A percentile compares a stretch with the other conserved stretches of the same genome.
phyloP scores from a whole-genome alignment of 441 rosid genomes.

The Populus hybrid region DNA sequence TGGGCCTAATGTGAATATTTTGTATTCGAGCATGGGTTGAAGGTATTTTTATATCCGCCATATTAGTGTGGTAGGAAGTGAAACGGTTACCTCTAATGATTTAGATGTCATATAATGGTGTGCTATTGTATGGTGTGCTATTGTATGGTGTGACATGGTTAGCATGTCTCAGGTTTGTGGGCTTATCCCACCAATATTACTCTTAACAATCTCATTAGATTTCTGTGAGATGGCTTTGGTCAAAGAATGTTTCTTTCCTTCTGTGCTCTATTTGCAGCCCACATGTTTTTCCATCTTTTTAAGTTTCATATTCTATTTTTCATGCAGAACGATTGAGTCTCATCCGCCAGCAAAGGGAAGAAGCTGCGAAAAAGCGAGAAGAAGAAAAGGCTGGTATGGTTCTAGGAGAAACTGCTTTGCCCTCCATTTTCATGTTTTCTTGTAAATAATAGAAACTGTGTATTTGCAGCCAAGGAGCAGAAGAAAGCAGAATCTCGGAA shows the following conservation, averaged over 20 bases:
- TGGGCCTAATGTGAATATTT: neutral
- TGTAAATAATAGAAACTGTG: slow-evolving; percentile 11
- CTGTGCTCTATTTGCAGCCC: neutral
- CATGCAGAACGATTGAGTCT: slow-evolving; percentile 74
- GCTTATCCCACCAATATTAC: neutral
- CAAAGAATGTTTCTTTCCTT: neutral
- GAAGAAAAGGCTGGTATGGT: slow-evolving; percentile 88
- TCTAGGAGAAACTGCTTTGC: neutral
- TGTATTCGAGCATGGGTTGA: neutral
- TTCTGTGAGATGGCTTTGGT: neutral
- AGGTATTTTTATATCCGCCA: neutral
- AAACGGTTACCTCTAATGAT: neutral
- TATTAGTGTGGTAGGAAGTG: neutral
- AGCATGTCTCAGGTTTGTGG: neutral
- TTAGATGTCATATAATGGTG: neutral
- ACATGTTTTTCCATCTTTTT: neutral
- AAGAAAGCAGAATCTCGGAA: slow-evolving; percentile 81
- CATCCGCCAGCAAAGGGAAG: slow-evolving; percentile 88
- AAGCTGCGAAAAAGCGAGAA: slow-evolving; percentile 89
- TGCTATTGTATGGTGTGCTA: neutral
- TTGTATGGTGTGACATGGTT: neutral
- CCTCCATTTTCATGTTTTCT: neutral
- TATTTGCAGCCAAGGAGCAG: slow-evolving; percentile 64
- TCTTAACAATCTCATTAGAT: no score
- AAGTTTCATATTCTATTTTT: neutral